These are phyloP conservation scores for Trypanosomatidae sp. DNA, from an alignment of 208 protist species.

Conservation along the genomic window DNA sequence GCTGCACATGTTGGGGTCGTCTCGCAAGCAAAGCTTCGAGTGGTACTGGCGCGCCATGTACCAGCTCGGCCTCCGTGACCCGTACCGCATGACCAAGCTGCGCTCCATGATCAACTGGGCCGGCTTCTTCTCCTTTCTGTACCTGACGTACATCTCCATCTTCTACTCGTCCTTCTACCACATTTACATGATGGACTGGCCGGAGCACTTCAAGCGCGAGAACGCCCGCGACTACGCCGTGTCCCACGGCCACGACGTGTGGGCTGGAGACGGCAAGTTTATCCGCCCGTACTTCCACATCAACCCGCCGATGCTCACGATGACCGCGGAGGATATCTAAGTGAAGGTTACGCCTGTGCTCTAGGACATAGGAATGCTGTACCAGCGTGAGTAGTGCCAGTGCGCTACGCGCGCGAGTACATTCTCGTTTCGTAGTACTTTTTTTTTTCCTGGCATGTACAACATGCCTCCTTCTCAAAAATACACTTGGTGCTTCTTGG, in stretches of 20 bases:
- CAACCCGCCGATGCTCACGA: slow-evolving; percentile 87
- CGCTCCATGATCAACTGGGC: slow-evolving; percentile 71
- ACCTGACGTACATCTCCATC: slow-evolving; percentile 72
- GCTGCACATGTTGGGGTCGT: slow-evolving; percentile 61
- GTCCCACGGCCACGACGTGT: slow-evolving; percentile 76
- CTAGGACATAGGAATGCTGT: too few relatives aligned
- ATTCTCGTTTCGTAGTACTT: too few relatives aligned
- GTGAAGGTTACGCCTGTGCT: too few relatives aligned
- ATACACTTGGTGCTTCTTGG: too few relatives aligned
- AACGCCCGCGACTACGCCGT: slow-evolving; percentile 74
- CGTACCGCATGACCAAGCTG: slow-evolving; percentile 71
- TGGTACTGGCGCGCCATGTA: slow-evolving; percentile 80
- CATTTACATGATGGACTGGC: slow-evolving; percentile 74
- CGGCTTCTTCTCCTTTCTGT: slow-evolving; percentile 63
- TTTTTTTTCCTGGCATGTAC: too few relatives aligned
- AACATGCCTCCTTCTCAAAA: too few relatives aligned
- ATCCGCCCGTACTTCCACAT: slow-evolving; percentile 89
- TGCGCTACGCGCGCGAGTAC: too few relatives aligned
- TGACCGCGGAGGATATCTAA: slow-evolving; percentile 81
- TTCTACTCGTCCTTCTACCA: slow-evolving; percentile 79
- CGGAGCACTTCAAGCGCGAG: slow-evolving; percentile 80
- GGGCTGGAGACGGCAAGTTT: slow-evolving; percentile 85
- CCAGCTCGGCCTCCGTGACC: slow-evolving; percentile 76
- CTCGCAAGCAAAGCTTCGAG: slow-evolving; percentile 72
- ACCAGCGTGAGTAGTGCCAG: too few relatives aligned